Conservation (phyloP, 2,329 filamentous ascomycete species). For the Biscogniauxia marginata region DNA sequence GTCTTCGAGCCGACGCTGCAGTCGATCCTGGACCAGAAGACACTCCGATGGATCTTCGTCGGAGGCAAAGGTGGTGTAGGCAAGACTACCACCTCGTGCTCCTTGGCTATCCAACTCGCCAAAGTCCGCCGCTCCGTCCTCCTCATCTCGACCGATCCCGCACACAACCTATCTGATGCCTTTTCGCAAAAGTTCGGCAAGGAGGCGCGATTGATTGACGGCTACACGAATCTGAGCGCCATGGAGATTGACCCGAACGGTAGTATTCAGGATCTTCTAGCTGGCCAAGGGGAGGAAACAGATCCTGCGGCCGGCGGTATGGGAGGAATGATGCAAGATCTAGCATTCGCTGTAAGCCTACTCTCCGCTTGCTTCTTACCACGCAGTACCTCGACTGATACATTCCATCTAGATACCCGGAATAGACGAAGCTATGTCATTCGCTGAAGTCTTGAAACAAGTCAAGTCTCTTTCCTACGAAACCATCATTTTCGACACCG, state of each 20-base stretch:
- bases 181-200: constrained; percentile 99
- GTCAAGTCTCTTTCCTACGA: constrained; percentile 99
- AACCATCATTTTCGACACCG: constrained; percentile 98
- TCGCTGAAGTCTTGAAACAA: constrained; percentile 98
- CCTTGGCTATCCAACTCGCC: constrained; percentile 94
- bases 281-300: constrained; percentile 70
- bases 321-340: constrained; percentile 97
- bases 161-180: constrained; percentile 95
- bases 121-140: constrained; percentile 93
- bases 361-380: constrained; percentile 16
- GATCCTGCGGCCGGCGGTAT: constrained; percentile 58
- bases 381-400: neutral
- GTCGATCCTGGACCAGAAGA: constrained; percentile 91
- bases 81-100: constrained; percentile 99
- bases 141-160: constrained; percentile 96
- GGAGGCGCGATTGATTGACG: constrained; percentile 88
- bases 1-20: constrained; percentile 89
- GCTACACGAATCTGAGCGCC: constrained; percentile 89
- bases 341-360: constrained; percentile 82
- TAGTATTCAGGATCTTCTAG: constrained; percentile 91
- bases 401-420: constrained; percentile 72
- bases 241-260: constrained; percentile 99
- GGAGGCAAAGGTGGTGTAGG: constrained; percentile 97
- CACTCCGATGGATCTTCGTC: constrained; percentile 97
- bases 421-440: constrained; percentile 99